Conservation (phyloP, 805 yeast species). For the Candida xiaguanensis region DNA sequence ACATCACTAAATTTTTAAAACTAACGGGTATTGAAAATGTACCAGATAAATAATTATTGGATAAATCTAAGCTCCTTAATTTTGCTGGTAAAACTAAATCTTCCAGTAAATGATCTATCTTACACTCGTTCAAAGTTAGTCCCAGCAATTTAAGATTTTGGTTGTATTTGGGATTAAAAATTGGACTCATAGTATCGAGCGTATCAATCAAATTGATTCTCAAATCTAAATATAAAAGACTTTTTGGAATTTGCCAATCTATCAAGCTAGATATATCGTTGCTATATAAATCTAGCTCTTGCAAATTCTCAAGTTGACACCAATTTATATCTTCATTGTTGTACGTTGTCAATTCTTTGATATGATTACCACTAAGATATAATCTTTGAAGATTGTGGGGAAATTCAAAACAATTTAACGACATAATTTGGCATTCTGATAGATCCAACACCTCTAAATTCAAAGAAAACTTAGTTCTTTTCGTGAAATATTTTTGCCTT, state of each 20-base stretch:
- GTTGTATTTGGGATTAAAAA: slow-evolving; percentile 4
- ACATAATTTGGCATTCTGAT: slow-evolving; percentile 19
- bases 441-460: slow-evolving; percentile 21
- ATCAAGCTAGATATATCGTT: slow-evolving; percentile 18
- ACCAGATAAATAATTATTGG: slow-evolving; percentile 8
- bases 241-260: slow-evolving; percentile 18
- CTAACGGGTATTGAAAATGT: slow-evolving; percentile 8
- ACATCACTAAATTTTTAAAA: slow-evolving; percentile 7
- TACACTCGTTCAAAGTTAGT: slow-evolving; percentile 15
- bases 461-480: slow-evolving; percentile 21
- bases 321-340: slow-evolving; percentile 15
- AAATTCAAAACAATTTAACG: slow-evolving; percentile 19
- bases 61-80: slow-evolving; percentile 12
- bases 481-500: not conserved
- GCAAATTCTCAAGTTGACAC: slow-evolving; percentile 20
- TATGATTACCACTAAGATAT: slow-evolving; percentile 22
- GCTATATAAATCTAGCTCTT: slow-evolving; percentile 14
- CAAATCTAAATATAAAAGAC: slow-evolving; percentile 10
- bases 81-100: slow-evolving; percentile 13
- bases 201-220: slow-evolving; percentile 8
- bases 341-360: slow-evolving; percentile 19
- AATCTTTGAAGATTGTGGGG: slow-evolving; percentile 18
- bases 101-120: slow-evolving; percentile 11
- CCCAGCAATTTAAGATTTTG: slow-evolving; percentile 8
- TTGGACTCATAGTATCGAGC: slow-evolving; percentile 1